Evolutionary conservation across 306 rosid species (phyloP), one percentile per base, ranked within the genome.

Genomic region (Mimosa pudica): DNA sequence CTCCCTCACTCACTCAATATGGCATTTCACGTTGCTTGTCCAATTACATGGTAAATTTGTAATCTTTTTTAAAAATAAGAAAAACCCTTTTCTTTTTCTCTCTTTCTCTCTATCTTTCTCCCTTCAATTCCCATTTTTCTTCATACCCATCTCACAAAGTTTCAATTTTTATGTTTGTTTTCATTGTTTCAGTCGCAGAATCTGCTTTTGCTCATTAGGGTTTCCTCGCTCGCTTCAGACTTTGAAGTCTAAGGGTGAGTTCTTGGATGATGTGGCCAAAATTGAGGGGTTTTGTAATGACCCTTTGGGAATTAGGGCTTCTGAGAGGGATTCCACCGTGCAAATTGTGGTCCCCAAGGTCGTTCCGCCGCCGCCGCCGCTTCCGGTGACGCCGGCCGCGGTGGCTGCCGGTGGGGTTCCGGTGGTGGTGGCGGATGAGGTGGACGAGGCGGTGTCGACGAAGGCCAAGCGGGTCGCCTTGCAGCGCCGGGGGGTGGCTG

Each of bases 1-100:
- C 83, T 81, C 91, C 76, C 83, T 76, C 46, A 73, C 82, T 82
- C 76, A 73, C 83, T 81, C 91, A 83, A 87, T 79, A 90, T 90
- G 95, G 95, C 95, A 83, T 90, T 90, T 90, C 95, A 90, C 88
- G 95, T 89, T 74, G 95, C 90, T 83, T 90, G 95, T 87, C 92
- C 95, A 89, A 89, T 90, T 87, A 90, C 95, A 84, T 89, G 95
- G 95, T 89, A 38, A 5, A 66, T 63, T 51, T 5, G 75, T 82
- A 36, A 41, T 68, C 35, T 67, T 47, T 1, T 71, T 60, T 32
- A 62, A 80, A 32, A 47, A 75, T 70, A 52, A 75, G 64, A 52
- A 18, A 33, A 62, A 35, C 68, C 76, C 65, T 77, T 24, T 77
- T 24, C 32, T 52, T 38, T 38, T 38, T 5, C 42, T 5, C 5